Evolutionary conservation across 23 red algal genomes (phyloP).

Genomic region (Cyanidium caldarium): DNA sequence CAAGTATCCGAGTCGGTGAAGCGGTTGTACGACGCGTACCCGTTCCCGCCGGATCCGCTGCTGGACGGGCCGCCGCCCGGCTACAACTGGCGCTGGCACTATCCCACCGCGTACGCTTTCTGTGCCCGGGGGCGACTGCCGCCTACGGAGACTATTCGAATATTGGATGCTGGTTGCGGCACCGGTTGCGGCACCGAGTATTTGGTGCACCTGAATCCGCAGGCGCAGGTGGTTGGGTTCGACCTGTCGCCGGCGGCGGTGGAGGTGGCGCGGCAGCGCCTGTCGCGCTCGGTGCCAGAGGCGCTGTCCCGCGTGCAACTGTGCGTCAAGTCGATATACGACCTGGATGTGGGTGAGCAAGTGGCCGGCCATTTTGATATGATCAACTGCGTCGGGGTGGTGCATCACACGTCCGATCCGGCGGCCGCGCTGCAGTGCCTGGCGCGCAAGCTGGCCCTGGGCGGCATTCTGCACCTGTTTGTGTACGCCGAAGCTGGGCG

Average conservation of each 20-base stretch:
- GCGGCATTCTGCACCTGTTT: conserved; percentile 92
- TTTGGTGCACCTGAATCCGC: conserved; percentile 78
- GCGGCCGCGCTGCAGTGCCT: conserved; percentile 44
- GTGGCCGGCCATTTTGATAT: conserved; percentile 42
- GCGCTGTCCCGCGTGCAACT: conserved; percentile 26
- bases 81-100: conserved; percentile 99
- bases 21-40: conserved; percentile 72
- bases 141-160: conserved; percentile 21
- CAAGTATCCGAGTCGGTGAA: conserved; percentile 17
- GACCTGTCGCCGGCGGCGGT: conserved; percentile 75
- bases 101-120: conserved; percentile 84
- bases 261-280: conserved; percentile 42
- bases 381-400: conserved; percentile 97
- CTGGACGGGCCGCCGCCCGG: conserved; percentile 71
- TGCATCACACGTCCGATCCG: conserved; percentile 97
- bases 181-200: conserved; percentile 87
- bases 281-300: conserved; percentile 38
- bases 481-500: conserved; percentile 82
- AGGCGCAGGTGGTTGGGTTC: conserved; percentile 56
- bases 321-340: conserved; percentile 48
- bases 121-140: conserved; percentile 49
- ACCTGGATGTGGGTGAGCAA: conserved; percentile 30
- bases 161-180: conserved; percentile 94
- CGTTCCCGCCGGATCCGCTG: conserved; percentile 84
- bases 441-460: conserved; percentile 46